phyloP scores from a whole-genome alignment of 352 stramenopile genomes.

The Nothophytophthora sp. region DNA sequence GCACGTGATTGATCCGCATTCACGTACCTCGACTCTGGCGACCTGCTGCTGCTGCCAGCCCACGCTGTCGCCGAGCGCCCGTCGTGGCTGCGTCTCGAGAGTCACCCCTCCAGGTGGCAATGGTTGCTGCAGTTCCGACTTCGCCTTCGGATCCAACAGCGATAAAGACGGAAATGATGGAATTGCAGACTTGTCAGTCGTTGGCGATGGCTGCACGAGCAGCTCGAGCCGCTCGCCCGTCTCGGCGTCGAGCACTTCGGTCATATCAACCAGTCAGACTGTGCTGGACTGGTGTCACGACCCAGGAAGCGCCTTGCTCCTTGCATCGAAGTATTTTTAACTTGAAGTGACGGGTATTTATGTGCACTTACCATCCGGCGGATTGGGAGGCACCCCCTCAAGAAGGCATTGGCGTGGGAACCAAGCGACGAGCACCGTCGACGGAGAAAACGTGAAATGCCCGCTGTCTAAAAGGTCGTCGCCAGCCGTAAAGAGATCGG shows the following conservation, averaged over 20 bases:
- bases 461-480: neutral
- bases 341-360: constrained; percentile 10
- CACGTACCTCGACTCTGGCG: constrained; percentile 44
- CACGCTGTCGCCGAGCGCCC: constrained; percentile 45
- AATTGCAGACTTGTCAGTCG: neutral
- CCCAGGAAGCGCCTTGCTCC: neutral
- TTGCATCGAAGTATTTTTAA: constrained; percentile 24
- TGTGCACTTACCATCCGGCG: neutral
- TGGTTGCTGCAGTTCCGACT: neutral
- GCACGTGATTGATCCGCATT: no score
- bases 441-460: constrained; percentile 20
- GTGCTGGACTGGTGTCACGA: neutral
- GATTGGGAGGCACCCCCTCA: no score
- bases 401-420: no score
- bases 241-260: constrained; percentile 61
- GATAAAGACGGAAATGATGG: neutral
- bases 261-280: constrained; percentile 15
- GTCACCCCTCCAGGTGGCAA: constrained; percentile 18
- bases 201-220: constrained; percentile 5
- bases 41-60: constrained; percentile 55
- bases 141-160: neutral
- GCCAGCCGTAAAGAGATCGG: neutral
- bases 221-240: constrained; percentile 59
- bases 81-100: constrained; percentile 58
- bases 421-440: neutral